These are phyloP conservation scores for Margaritispora aquatica DNA, from an alignment of 495 filamentous ascomycete genomes.

Conservation along the genomic window DNA sequence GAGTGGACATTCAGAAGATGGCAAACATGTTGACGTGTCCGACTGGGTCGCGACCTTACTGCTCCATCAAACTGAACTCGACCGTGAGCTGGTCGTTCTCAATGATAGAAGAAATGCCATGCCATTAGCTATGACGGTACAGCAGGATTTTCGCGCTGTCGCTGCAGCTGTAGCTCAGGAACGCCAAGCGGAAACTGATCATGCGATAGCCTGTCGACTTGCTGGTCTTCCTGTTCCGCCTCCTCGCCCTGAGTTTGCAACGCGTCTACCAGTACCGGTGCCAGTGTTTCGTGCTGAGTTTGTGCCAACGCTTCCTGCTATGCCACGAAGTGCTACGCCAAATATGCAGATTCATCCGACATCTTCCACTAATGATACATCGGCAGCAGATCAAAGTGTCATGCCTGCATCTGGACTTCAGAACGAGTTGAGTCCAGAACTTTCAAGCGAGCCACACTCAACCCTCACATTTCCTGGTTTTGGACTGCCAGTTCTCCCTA, in stretches of 20 bases:
- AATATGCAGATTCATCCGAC: too few relatives aligned
- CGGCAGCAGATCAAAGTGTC: too few relatives aligned
- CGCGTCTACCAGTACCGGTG: neutral
- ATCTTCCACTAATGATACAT: neutral
- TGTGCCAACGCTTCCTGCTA: neutral
- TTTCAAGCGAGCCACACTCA: too few relatives aligned
- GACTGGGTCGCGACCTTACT: neutral
- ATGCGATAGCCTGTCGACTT: neutral
- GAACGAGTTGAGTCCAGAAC: too few relatives aligned
- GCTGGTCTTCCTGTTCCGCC: neutral
- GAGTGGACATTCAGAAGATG: neutral
- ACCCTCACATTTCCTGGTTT: too few relatives aligned
- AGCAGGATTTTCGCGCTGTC: neutral
- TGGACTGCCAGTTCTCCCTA: too few relatives aligned
- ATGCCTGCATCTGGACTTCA: too few relatives aligned
- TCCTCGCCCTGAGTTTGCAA: neutral
- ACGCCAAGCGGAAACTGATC: neutral
- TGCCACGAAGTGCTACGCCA: neutral
- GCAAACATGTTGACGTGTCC: neutral
- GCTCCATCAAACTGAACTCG: neutral
- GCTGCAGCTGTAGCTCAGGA: neutral
- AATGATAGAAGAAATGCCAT: neutral
- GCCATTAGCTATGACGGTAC: neutral
- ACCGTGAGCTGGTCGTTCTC: neutral
- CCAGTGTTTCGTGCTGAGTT: neutral